Evolutionary conservation across 139 green algal species (phyloP), one percentile per base, ranked within the genome.

Genomic region (Chlorella sp.): DNA sequence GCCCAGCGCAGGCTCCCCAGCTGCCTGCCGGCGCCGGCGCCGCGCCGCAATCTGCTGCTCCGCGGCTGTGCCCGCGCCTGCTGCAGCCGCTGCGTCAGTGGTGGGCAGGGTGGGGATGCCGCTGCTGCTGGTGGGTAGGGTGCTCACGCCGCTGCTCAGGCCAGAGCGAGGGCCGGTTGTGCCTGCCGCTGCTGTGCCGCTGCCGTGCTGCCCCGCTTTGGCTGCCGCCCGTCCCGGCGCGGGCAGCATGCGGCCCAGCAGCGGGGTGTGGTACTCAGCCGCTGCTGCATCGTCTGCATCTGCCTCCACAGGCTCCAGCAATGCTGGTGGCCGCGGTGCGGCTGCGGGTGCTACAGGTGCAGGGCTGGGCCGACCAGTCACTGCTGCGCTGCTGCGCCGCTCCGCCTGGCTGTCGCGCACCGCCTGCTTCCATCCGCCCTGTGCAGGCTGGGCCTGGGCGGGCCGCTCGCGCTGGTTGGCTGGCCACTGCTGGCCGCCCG

Each of bases 41-140:
- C 72, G 72, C 30, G 72, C 28, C 9, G 28, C 36, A 32, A 32
- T 16, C 43, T 78, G 65, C 73, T 38, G 36, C 73, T 54, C 41
- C 20, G 19, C n/a, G 8, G 34, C 41, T 4, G 36, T 34, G 22
- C 48, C 44, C 3, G 30, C 43, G 20, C 43, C 73, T 4, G 20
- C 30, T 30, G 43, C 38, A 5, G 62, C 46, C 14, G 48, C 46
- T 20, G 46, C 46, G 5, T 48, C 76, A 32, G 54, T 73, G 77
- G 60, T 83, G 40, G 70, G 70, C 38, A 40, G 14, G 6, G 77
- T 73, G 41, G 77, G 77, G 30, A 83, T 83, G 77, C 77, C 77
- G 58, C 60, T 32, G 60, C 40, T 83, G 58, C 77, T 78, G 30
- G 72, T 46, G 9, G 34, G 34, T 2, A 28, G 14, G 3, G 67